Evolutionary conservation across 805 yeast species (phyloP), one percentile per base, ranked within the genome.

Genomic region (Metschnikowia continentalis): DNA sequence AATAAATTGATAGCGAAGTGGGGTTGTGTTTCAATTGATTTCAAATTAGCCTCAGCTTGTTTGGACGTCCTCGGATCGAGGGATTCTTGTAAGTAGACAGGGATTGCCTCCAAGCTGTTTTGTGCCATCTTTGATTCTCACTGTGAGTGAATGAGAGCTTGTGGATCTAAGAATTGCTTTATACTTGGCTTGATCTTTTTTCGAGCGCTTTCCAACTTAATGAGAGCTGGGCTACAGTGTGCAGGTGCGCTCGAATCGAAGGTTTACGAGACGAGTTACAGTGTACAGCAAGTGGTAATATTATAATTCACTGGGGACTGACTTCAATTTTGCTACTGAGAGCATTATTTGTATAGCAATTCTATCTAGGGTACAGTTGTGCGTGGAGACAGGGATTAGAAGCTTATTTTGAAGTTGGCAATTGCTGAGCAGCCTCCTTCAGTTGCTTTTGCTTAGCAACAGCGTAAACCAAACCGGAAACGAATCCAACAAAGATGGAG

Each of bases 381-480:
- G 32, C 14, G 30, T 5, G 14, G 13, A 14, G 19, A 10, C 38
- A 26, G 26, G 35, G 14, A n/a, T 17, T 14, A 15, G 5, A 38
- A 15, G 32, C 40, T 50, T 53, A 56, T 55, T 57, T 57, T 40
- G 59, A 17, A 7, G 61, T 55, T 48, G 74, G 74, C 61, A 67
- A 64, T 48, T 63, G 66, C 54, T 63, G 70, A 42, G 65, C 53
- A 40, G 56, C 56, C 44, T 66, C 73, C 68, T 77, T 82, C 66
- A 78, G 80, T 76, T 91, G 96, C 78, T 85, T 86, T 77, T 91
- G 90, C 77, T 91, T 94, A 57, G 98, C 96, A 58, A 88, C 87
- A 54, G 97, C 92, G 71, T 94, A 94, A 48, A 91, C 96, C 60
- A 94, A 76, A 70, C 99, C 99, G 55, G 99, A 96, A 57, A 84